Evolutionary conservation across 2,329 filamentous ascomycete species (phyloP), one percentile per base, ranked within the genome.

Genomic region (Colletotrichum tofieldiae): DNA sequence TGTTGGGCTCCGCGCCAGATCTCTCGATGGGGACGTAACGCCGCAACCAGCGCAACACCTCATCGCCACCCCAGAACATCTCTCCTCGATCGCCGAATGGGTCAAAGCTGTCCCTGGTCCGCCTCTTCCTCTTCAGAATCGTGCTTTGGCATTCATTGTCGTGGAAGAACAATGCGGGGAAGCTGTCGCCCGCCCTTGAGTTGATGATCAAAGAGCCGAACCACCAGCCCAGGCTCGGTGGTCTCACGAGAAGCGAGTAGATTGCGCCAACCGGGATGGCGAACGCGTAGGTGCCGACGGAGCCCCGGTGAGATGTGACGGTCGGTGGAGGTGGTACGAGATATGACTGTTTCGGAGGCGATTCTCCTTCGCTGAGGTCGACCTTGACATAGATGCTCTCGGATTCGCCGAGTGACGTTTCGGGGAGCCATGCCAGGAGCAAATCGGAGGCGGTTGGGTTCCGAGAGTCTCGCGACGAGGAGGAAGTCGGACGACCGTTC

Each of bases 1-100:
- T 93, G 75, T 94, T 98, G 1, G 93, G 93, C 79, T 99, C 97
- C 0, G 94, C 94, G 1, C 88, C 90, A 45, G 94, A 97, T 71
- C 94, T 88, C 82, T 98, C 94, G 18, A 99, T 91, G 26, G 87
- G 88, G 8, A 96, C 90, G 81, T 98, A 98, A 79, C 92, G 88
- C 79, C 92, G 94, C 77, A 99, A 79, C 96, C 97, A 99, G 67
- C 94, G 89, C 59, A 99, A 81, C 0, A 98, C 93, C 83, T 99
- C 96, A 80, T 99, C 96, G 6, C 96, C 96, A 68, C 96, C 97
- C 96, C 97, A 99, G 79, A 98, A 98, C 87, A 98, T 92, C 80
- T 93, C 90, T 0, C 96, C 96, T 74, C 89, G 89, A 74, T 94
- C 93, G 20, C 93, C 92, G 81, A 98, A 98, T 0, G 95, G 95